Evolutionary conservation across 2,329 filamentous ascomycete species (phyloP), one percentile per base, ranked within the genome.

Genomic region (Septoria petroselini): DNA sequence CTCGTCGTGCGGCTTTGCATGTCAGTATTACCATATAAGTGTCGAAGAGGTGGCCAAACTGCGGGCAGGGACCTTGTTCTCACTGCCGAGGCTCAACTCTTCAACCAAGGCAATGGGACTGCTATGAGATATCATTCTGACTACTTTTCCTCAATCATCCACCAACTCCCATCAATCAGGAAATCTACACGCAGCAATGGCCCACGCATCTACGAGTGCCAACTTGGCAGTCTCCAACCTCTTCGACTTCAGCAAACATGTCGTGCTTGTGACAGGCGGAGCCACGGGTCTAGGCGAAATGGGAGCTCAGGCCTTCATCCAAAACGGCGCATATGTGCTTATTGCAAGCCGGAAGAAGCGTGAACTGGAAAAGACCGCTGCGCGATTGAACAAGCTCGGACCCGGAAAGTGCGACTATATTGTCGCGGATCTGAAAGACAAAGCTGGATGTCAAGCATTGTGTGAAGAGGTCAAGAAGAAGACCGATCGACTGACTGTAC

Each of bases 211-310:
- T 7, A 50, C 55, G 17, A 29, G 58, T 23, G 59, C 65, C n/a
- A 54, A 66, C 50, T 55, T 67, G 12, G 44, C 58, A 1, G 60
- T 63, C 41, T 35, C 58, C 23, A 59, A 58, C 19, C 58, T 70
- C 30, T 69, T 70, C 66, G 61, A 63, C 57, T 67, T 66, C 63
- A 64, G 62, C 50, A 53, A 63, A 39, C 65, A 69, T 63, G 62
- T 69, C 41, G 72, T 71, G 11, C 62, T 74, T 11, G 67, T 74
- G 2, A 73, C 71, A 6, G 73, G 73, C 14, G 73, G 72, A 29
- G 72, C 73, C 21, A 72, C 68, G 3, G 73, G 73, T 7, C 71
- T 75, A 35, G 73, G 73, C 14, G 64, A 75, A 53, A 75, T 75
- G 73, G 66, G 69, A 40, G 71, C 71, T 12, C 73, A 75, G 58